Evolutionary conservation across 139 green algal genomes (phyloP), one percentile per base, ranked within the genome.

Genomic region (Chlorokybus atmophyticus): DNA sequence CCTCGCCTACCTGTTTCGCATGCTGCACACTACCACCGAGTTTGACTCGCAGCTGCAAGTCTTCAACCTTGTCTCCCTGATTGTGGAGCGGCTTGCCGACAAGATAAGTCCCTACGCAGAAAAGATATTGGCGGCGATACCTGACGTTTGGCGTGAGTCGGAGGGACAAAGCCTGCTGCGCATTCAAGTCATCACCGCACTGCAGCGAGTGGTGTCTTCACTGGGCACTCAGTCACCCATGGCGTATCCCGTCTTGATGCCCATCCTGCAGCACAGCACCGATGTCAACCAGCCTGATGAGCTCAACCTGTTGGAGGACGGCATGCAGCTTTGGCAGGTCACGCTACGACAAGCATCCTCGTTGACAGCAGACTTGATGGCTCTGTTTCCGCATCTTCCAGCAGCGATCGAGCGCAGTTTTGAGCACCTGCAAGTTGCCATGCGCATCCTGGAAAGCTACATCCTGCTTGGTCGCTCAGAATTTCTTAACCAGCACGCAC

Each of bases 291-390:
- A 81, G 50, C 71, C 86, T 17, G 80, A 85, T 2, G 82, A 94
- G 50, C 65, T 82, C 4, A 86, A 84, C 35, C 69, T 95, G 49
- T 53, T 95, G 29, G 88, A 96, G 62, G 88, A 96, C 59, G 86
- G 73, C 0, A 66, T 93, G 51, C 70, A 67, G 44, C 68, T 95
- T 41, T 94, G 83, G 84, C 75, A 93, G 40, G 78, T 87, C 39
- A 75, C 81, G 4, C 74, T 95, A 53, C 71, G 82, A 7, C 80
- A 94, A 52, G 81, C 83, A 0, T 80, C 83, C 5, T 28, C 42
- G 29, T 64, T 74, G 62, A 41, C 27, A 4, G 61, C 70, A 1
- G 25, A 82, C 24, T 58, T 94, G 47, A 51, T 93, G 31, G 39
- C 62, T 6, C 62, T 86, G 1, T 77, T 86, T 24, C 64, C 76